These are phyloP conservation scores for Pyrenophora tritici-repentis DNA, from an alignment of 2,329 filamentous ascomycete genomes.

Conservation along the genomic window DNA sequence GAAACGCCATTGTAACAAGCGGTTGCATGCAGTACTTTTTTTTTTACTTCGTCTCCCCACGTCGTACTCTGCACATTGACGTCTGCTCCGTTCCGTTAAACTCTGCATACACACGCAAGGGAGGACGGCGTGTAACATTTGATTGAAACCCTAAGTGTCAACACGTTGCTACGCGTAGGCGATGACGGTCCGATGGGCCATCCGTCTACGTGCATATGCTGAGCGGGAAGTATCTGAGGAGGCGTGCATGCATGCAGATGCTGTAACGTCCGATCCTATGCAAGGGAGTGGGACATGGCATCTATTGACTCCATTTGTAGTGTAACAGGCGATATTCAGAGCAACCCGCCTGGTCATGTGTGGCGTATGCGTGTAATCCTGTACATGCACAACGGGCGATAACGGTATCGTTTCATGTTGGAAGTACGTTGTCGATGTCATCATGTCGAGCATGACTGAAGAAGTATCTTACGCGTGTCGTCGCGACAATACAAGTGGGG, in stretches of 20 bases:
- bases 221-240: constrained; percentile 11
- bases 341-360: background rate
- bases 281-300: no score
- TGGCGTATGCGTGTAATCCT: constrained; percentile 1
- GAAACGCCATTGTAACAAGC: no score
- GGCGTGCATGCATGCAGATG: constrained; percentile 9
- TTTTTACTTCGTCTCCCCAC: no score
- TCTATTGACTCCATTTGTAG: background rate
- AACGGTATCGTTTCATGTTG: constrained; percentile 8
- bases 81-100: no score
- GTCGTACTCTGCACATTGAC: no score
- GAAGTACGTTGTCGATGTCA: constrained; percentile 13
- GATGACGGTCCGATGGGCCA: constrained; percentile 6
- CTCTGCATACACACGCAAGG: background rate
- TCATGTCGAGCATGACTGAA: constrained; percentile 10
- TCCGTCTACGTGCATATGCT: constrained; percentile 4
- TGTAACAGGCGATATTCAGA: background rate
- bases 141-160: background rate
- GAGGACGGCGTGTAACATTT: background rate
- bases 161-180: background rate
- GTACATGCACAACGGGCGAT: background rate
- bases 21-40: no score
- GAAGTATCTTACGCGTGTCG: constrained; percentile 5
- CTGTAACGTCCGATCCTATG: no score
- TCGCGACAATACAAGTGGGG: background rate